A percentile compares a stretch with the other conserved stretches of the same genome.
Evolutionary conservation across 768 basidiomycete genomes (phyloP).

Genomic region (Amanita rimosa): DNA sequence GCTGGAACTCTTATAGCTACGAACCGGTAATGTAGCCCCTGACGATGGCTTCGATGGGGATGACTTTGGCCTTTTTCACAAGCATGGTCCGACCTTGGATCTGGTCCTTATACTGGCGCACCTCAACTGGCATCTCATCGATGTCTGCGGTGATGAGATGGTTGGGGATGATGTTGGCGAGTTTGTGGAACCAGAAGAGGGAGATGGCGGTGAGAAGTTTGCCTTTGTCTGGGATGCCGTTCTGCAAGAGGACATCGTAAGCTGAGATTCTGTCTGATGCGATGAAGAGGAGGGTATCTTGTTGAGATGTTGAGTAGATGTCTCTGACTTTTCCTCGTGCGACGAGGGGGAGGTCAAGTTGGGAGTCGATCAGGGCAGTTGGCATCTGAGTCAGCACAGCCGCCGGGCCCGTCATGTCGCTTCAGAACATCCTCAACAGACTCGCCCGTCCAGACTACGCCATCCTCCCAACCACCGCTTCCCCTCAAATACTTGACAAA

Average conservation of each 20-base stretch:
- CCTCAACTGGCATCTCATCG: constrained; percentile 73
- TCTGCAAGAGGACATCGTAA: constrained; percentile 90
- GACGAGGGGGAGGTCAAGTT: constrained; percentile 55
- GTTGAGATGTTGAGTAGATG: constrained; percentile 70
- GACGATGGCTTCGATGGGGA: constrained; percentile 93
- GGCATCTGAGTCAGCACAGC: not conserved
- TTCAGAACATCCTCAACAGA: not conserved
- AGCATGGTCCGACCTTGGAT: constrained; percentile 85
- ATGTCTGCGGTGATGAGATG: constrained; percentile 77
- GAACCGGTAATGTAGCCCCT: constrained; percentile 93
- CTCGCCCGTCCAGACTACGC: not conserved
- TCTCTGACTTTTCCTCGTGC: constrained; percentile 96
- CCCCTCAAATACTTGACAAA: not conserved
- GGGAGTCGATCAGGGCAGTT: constrained; percentile 40
- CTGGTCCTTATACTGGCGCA: constrained; percentile 63
- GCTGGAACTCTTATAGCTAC: not conserved
- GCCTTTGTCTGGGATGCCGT: constrained; percentile 93
- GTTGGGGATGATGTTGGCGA: constrained; percentile 71
- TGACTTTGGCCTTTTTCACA: constrained; percentile 77
- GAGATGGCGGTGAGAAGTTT: constrained; percentile 83
- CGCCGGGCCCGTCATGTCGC: not conserved
- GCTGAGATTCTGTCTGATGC: constrained; percentile 95
- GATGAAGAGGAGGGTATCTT: constrained; percentile 76
- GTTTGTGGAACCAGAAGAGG: constrained; percentile 89
- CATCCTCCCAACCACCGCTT: not conserved